A percentile compares a stretch with the other conserved stretches of the same genome.
These are phyloP conservation scores for Blumeria graminis DNA, from an alignment of 2,329 filamentous ascomycete species.

Conservation along the genomic window DNA sequence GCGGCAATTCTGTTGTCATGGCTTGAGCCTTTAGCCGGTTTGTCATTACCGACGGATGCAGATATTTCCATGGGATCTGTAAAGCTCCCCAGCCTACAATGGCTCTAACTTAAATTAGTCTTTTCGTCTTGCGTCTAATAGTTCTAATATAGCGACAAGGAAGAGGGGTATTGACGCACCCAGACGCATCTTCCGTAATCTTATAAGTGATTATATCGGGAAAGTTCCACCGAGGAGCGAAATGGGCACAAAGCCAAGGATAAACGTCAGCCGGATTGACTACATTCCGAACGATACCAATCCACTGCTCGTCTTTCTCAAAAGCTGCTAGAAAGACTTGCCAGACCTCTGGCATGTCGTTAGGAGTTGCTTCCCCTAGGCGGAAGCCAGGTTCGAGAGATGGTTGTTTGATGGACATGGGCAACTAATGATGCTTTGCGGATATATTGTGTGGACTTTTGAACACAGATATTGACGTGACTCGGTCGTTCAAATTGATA, in stretches of 20 bases:
- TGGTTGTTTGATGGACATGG: too few species aligned
- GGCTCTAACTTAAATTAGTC: constrained; percentile 3
- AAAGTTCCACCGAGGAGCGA: constrained; percentile 6
- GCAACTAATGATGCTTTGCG: too few species aligned
- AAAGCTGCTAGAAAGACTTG: constrained; percentile 5
- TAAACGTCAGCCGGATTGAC: constrained; percentile 4
- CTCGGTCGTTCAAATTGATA: too few species aligned
- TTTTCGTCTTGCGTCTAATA: too few species aligned
- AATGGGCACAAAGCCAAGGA: constrained; percentile 5
- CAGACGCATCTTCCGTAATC: constrained; percentile 5
- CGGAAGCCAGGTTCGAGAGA: neutral
- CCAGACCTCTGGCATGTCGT: constrained; percentile 7
- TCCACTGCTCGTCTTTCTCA: constrained; percentile 6
- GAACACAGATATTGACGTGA: too few species aligned
- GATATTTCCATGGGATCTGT: constrained; percentile 8
- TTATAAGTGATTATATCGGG: constrained; percentile 8
- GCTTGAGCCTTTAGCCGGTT: constrained; percentile 4
- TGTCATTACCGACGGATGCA: constrained; percentile 2
- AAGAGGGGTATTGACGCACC: constrained; percentile 3
- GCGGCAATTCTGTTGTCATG: constrained; percentile 3
- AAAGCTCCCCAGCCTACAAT: constrained; percentile 8
- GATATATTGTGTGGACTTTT: too few species aligned
- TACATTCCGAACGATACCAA: constrained; percentile 3
- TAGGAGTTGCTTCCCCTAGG: constrained; percentile 1
- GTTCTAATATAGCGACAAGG: too few species aligned